Conservation (phyloP, 2,329 filamentous ascomycete species). For the Pestalotiopsis fici region DNA sequence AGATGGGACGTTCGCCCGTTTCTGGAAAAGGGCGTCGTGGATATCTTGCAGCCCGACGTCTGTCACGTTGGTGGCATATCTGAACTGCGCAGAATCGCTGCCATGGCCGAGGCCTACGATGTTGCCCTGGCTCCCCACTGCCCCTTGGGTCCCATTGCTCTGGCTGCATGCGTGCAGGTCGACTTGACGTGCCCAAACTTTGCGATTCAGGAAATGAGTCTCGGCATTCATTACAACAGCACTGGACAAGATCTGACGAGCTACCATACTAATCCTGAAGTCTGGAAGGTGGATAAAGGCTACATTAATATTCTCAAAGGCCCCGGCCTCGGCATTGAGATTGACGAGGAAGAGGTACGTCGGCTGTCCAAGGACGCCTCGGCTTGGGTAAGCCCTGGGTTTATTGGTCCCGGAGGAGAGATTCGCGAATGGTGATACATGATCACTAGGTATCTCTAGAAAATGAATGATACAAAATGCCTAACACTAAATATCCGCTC, state of each 20-base stretch:
- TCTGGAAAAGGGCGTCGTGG: conserved; percentile 66
- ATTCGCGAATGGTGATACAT: conserved; percentile 65
- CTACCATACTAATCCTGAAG: conserved; percentile 64
- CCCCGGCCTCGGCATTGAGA: conserved; percentile 68
- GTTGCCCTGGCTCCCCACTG: conserved; percentile 74
- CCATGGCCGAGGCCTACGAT: conserved; percentile 74
- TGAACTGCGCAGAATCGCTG: conserved; percentile 68
- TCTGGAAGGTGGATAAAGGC: conserved; percentile 68
- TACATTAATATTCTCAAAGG: conserved; percentile 62
- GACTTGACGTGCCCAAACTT: conserved; percentile 64
- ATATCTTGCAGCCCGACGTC: conserved; percentile 75
- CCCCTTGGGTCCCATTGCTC: conserved; percentile 70
- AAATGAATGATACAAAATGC: neutral
- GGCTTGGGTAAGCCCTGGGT: conserved; percentile 68
- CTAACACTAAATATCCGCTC: neutral
- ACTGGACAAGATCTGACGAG: conserved; percentile 65
- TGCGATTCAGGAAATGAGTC: conserved; percentile 75
- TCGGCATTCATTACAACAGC: conserved; percentile 79
- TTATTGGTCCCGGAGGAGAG: conserved; percentile 67
- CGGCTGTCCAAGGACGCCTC: conserved; percentile 56
- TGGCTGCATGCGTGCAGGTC: conserved; percentile 72
- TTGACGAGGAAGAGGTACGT: conserved; percentile 69
- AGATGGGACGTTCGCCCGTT: conserved; percentile 76
- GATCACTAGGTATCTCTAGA: neutral
- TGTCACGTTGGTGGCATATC: conserved; percentile 73